A percentile compares a stretch with the other conserved stretches of the same genome.
Conservation (phyloP, 164 flowering plant genomes). For the Umbellularia californica region DNA sequence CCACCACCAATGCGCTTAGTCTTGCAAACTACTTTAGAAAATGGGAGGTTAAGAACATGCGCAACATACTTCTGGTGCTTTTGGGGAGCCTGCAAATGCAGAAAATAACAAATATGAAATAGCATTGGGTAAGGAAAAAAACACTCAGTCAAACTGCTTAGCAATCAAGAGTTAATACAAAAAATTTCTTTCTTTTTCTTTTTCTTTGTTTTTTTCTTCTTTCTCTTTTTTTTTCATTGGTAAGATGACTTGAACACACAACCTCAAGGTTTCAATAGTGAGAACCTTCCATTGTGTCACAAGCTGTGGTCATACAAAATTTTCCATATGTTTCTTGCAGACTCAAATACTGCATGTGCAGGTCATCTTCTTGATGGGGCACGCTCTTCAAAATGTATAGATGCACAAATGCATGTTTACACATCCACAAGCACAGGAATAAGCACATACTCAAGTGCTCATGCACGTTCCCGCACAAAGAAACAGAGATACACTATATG, state of each 20-base stretch:
- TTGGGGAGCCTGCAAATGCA: conserved; percentile 70
- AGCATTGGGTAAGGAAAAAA: neutral
- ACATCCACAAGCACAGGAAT: neutral
- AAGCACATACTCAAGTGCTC: neutral
- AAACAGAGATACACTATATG: neutral
- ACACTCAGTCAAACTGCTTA: neutral
- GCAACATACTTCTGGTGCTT: conserved; percentile 90
- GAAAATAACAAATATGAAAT: neutral
- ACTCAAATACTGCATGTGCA: too few relatives aligned
- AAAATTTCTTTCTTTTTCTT: too few relatives aligned
- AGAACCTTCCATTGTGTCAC: too few relatives aligned
- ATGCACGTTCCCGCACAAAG: neutral
- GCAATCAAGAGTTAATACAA: neutral
- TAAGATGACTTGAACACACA: too few relatives aligned
- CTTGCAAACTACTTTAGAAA: conserved; percentile 98
- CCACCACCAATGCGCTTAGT: conserved; percentile 97
- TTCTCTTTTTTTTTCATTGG: too few relatives aligned
- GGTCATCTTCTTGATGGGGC: too few relatives aligned
- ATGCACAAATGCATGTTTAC: too few relatives aligned
- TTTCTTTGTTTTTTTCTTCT: too few relatives aligned
- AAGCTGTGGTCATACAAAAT: too few relatives aligned
- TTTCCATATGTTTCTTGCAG: too few relatives aligned
- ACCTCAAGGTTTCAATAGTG: too few relatives aligned
- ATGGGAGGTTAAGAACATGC: conserved; percentile 83
- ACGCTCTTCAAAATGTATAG: neutral